Evolutionary conservation across 2,329 filamentous ascomycete genomes (phyloP).

Genomic region (Epichloe gansuensis): DNA sequence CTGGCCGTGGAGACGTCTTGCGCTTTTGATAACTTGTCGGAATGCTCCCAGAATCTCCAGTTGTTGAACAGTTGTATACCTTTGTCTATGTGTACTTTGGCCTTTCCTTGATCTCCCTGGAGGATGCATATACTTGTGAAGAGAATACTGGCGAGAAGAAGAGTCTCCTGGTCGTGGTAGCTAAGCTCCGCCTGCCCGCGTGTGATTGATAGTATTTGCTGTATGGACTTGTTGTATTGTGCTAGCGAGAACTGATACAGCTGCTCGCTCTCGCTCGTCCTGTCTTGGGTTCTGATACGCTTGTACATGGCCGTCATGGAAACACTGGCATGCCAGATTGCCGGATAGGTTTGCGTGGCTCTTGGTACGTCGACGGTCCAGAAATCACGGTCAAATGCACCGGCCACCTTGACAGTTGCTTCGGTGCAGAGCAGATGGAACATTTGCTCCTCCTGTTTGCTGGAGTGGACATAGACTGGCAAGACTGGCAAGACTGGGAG

Average conservation of each 20-base stretch:
- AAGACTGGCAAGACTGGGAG: background rate
- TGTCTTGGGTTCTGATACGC: slow-evolving; percentile 13
- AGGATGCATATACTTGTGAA: slow-evolving; percentile 8
- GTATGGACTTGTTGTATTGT: slow-evolving; percentile 9
- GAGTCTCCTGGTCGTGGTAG: slow-evolving; percentile 4
- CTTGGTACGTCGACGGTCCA: slow-evolving; percentile 4
- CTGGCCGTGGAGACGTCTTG: slow-evolving; percentile 1
- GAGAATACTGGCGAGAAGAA: slow-evolving; percentile 8
- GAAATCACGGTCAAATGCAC: slow-evolving; percentile 5
- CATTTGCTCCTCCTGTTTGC: slow-evolving; percentile 6
- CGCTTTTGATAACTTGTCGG: background rate
- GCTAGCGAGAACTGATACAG: slow-evolving; percentile 6
- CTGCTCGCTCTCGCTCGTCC: slow-evolving; percentile 14
- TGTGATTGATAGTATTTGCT: slow-evolving; percentile 5
- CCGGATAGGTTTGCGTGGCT: slow-evolving; percentile 5
- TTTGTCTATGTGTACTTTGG: slow-evolving; percentile 6
- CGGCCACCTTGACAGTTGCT: background rate
- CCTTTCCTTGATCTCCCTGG: slow-evolving; percentile 6
- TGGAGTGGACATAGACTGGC: background rate
- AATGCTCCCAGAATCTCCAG: slow-evolving; percentile 7
- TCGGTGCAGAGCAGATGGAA: slow-evolving; percentile 8
- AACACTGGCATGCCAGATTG: slow-evolving; percentile 6
- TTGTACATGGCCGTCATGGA: slow-evolving; percentile 4
- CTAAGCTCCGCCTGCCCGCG: background rate
- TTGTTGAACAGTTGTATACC: slow-evolving; percentile 7